Conservation (phyloP, 805 yeast species). For the Lachancea thermotolerans region DNA sequence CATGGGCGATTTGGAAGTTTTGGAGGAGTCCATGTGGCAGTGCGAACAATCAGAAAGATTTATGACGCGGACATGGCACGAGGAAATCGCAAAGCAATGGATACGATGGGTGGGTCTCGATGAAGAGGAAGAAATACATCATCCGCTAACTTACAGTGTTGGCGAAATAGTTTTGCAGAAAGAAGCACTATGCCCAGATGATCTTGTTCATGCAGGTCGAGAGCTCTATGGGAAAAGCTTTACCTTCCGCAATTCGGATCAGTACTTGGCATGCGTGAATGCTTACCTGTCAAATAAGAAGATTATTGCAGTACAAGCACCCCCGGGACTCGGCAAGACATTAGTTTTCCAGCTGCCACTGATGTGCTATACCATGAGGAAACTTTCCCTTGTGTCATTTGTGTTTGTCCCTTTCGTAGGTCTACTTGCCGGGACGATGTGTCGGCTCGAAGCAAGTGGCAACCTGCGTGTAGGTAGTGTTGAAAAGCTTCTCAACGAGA, state of each 20-base stretch:
- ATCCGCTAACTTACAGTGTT: no score
- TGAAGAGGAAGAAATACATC: no score
- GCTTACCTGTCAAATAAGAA: not conserved
- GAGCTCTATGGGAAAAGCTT: not conserved
- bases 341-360: not conserved
- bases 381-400: not conserved
- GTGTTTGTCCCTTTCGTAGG: not conserved
- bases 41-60: not conserved
- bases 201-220: not conserved
- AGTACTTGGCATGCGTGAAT: not conserved
- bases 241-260: not conserved
- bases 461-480: not conserved
- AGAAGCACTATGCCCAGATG: not conserved
- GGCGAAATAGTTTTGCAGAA: not conserved
- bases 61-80: not conserved
- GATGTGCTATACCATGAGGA: not conserved
- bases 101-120: not conserved
- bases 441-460: not conserved
- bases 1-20: no score
- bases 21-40: not conserved
- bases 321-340: not conserved
- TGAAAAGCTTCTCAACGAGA: not conserved
- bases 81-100: not conserved
- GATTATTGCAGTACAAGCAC: not conserved
- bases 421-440: not conserved